Evolutionary conservation across 768 basidiomycete species (phyloP).

Genomic region (Melanogaster broomeanus): DNA sequence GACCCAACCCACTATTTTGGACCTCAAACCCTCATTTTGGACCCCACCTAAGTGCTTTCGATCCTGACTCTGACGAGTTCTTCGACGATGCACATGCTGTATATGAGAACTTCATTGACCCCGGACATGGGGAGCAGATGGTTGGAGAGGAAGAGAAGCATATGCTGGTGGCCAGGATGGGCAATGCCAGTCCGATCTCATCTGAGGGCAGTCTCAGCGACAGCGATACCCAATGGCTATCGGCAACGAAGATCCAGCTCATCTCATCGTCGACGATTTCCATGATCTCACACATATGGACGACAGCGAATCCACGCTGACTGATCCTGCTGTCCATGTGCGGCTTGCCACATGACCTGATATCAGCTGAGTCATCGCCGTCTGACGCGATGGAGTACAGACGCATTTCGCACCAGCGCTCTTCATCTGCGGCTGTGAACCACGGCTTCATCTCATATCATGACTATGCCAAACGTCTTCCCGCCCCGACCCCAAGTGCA

Average conservation of each 20-base stretch:
- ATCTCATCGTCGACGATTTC: slow-evolving; percentile 41
- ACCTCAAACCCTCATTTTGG: no score
- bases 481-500: slow-evolving; percentile 24
- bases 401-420: slow-evolving; percentile 4
- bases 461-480: not conserved
- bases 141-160: slow-evolving; percentile 32
- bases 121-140: slow-evolving; percentile 28
- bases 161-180: slow-evolving; percentile 30
- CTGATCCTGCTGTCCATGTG: slow-evolving; percentile 20
- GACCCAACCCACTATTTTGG: no score
- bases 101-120: slow-evolving; percentile 66
- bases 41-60: slow-evolving; percentile 68
- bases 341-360: slow-evolving; percentile 24
- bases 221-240: slow-evolving; percentile 50
- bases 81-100: slow-evolving; percentile 56
- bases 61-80: slow-evolving; percentile 82
- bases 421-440: slow-evolving; percentile 1
- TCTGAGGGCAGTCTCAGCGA: slow-evolving; percentile 49
- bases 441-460: not conserved
- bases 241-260: slow-evolving; percentile 43
- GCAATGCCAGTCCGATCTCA: slow-evolving; percentile 35
- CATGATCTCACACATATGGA: slow-evolving; percentile 24
- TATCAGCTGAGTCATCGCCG: slow-evolving; percentile 2
- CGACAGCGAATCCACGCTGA: slow-evolving; percentile 2
- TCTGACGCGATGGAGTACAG: not conserved